Percentiles rank a stretch among this genome's conserved stretches.
phyloP scores from a whole-genome alignment of 352 stramenopile species.

The Phytopythium chamaehyphon region DNA sequence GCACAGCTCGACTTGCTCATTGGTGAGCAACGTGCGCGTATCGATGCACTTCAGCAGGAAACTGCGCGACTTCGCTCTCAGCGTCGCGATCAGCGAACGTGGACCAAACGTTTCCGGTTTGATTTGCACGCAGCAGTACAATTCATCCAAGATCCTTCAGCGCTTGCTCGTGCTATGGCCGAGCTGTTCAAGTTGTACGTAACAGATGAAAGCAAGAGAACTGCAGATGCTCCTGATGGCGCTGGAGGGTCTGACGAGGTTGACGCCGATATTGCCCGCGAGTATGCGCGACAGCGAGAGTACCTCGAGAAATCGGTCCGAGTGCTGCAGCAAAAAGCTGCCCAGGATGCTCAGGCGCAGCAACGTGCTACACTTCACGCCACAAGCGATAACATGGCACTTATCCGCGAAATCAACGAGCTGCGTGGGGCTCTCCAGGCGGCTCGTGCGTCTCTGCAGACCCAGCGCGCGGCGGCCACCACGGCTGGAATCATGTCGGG shows the following conservation, averaged over 20 bases:
- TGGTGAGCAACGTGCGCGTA: slow-evolving; percentile 80
- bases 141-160: slow-evolving; percentile 65
- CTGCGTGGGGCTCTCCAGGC: slow-evolving; percentile 71
- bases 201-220: slow-evolving; percentile 19
- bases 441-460: slow-evolving; percentile 78
- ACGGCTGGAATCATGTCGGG: slow-evolving; percentile 12
- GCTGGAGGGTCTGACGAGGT: slow-evolving; percentile 21
- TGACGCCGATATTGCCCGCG: slow-evolving; percentile 67
- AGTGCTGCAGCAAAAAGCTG: slow-evolving; percentile 85
- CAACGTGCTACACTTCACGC: slow-evolving; percentile 58
- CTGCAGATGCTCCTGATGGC: background rate
- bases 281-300: slow-evolving; percentile 90
- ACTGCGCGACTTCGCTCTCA: slow-evolving; percentile 53
- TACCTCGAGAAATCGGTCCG: slow-evolving; percentile 92
- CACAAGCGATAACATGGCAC: slow-evolving; percentile 84
- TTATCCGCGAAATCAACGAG: slow-evolving; percentile 93
- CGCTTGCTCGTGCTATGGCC: slow-evolving; percentile 75
- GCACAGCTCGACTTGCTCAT: slow-evolving; percentile 92
- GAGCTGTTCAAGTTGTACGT: slow-evolving; percentile 76
- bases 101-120: slow-evolving; percentile 70
- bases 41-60: slow-evolving; percentile 87
- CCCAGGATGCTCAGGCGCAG: slow-evolving; percentile 63
- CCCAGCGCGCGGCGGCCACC: slow-evolving; percentile 49
- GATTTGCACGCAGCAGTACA: slow-evolving; percentile 85
- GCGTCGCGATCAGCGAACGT: slow-evolving; percentile 59